A percentile compares a stretch with the other conserved stretches of the same genome.
Evolutionary conservation across 495 filamentous ascomycete genomes (phyloP).

Genomic region (Glutinoglossum americanum): DNA sequence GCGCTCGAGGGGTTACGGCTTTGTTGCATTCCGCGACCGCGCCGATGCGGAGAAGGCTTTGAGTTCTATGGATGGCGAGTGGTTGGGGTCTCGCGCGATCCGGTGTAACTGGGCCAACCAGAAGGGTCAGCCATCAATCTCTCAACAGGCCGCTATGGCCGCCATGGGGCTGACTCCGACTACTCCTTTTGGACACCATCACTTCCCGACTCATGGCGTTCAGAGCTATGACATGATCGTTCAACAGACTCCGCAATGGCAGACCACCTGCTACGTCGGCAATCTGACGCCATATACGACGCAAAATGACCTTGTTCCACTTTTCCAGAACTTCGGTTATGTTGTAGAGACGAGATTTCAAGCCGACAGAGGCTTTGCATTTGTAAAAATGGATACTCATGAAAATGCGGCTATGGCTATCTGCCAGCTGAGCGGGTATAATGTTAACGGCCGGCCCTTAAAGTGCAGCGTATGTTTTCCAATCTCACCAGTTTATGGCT

Average conservation of each 20-base stretch:
- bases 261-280: conserved; percentile 96
- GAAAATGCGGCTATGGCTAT: conserved; percentile 98
- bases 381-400: conserved; percentile 98
- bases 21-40: conserved; percentile 93
- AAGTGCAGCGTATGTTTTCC: conserved; percentile 81
- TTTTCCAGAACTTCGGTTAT: conserved; percentile 97
- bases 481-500: neutral
- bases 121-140: conserved; percentile 95
- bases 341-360: conserved; percentile 96
- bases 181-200: conserved; percentile 88
- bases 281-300: conserved; percentile 97
- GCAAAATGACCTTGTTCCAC: conserved; percentile 79
- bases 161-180: conserved; percentile 98
- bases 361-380: conserved; percentile 92
- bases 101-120: conserved; percentile 99
- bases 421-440: conserved; percentile 89
- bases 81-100: conserved; percentile 95
- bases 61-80: conserved; percentile 97
- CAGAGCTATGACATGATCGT: conserved; percentile 98
- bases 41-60: conserved; percentile 88
- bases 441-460: conserved; percentile 88
- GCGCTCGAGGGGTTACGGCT: conserved; percentile 89
- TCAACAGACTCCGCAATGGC: conserved; percentile 91
- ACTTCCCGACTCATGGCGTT: conserved; percentile 90
- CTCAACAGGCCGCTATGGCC: conserved; percentile 90